phyloP scores from a whole-genome alignment of 2,329 filamentous ascomycete genomes.

The Fusarium tuaranense region DNA sequence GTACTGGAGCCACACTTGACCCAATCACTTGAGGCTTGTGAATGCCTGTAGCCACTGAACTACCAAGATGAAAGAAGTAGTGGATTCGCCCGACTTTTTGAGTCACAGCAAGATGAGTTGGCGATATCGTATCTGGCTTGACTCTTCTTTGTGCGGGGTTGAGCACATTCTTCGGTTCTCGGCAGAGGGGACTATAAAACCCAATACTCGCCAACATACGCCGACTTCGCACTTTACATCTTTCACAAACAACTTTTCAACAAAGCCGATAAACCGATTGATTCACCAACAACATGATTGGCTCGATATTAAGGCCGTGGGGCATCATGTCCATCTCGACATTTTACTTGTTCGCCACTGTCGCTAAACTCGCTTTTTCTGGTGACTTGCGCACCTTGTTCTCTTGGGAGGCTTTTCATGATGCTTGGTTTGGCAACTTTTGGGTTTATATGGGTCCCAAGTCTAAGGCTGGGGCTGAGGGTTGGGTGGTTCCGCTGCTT shows the following conservation, averaged over 20 bases:
- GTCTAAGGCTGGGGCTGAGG: background rate
- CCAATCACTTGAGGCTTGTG: background rate
- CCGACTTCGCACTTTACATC: background rate
- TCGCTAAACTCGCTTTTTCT: background rate
- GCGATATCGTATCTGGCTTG: background rate
- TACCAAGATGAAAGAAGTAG: background rate
- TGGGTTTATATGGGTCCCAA: background rate
- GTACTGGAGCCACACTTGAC: accelerated
- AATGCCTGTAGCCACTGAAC: accelerated
- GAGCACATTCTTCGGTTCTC: background rate
- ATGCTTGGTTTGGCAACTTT: constrained; percentile 3
- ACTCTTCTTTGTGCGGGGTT: background rate
- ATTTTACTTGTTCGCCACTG: background rate
- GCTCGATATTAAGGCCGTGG: background rate
- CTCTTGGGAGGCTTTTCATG: constrained; percentile 5
- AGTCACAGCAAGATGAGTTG: background rate
- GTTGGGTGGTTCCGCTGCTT: background rate
- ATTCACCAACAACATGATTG: background rate
- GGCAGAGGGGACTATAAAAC: background rate
- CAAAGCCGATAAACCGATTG: background rate
- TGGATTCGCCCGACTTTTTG: background rate
- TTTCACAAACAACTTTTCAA: background rate
- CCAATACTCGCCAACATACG: background rate
- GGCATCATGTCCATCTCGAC: background rate
- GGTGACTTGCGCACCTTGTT: background rate